These are phyloP conservation scores for Dichotomopilus funicola DNA, from an alignment of 2,329 filamentous ascomycete genomes.

Conservation along the genomic window DNA sequence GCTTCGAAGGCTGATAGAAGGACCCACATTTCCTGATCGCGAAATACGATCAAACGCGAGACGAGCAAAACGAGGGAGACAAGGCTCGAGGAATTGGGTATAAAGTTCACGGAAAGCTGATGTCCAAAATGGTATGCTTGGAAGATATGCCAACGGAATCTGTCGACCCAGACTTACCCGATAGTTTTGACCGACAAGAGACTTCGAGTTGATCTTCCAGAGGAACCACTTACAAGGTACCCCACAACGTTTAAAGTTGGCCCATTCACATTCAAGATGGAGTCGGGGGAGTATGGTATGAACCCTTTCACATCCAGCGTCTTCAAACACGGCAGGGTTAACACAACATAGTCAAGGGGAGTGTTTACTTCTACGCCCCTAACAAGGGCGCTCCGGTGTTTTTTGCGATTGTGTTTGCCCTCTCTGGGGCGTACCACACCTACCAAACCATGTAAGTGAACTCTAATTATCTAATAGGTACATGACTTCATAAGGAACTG, in stretches of 20 bases:
- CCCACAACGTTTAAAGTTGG: neutral
- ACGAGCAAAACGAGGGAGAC: neutral
- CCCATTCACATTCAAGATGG: conserved; percentile 15
- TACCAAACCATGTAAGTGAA: conserved; percentile 43
- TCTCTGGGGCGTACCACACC: conserved; percentile 33
- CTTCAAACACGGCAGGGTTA: neutral
- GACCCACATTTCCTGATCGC: conserved; percentile 1
- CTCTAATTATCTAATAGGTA: neutral
- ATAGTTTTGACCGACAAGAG: too few species aligned
- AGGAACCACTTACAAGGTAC: too few species aligned
- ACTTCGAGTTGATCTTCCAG: too few species aligned
- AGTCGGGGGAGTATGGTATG: conserved; percentile 13
- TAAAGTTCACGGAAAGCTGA: neutral
- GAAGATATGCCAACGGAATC: neutral
- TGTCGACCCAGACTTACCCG: too few species aligned
- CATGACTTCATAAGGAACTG: too few species aligned
- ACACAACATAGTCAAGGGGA: conserved; percentile 32
- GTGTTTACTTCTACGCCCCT: conserved; percentile 41
- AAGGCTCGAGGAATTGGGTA: neutral
- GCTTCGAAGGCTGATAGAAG: neutral
- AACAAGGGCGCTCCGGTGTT: conserved; percentile 44
- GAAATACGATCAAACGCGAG: conserved; percentile 11
- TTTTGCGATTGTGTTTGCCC: conserved; percentile 37
- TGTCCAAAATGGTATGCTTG: neutral
- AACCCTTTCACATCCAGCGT: neutral